Conservation (phyloP, 352 stramenopile genomes). For the Thraustochytrium sp. region DNA sequence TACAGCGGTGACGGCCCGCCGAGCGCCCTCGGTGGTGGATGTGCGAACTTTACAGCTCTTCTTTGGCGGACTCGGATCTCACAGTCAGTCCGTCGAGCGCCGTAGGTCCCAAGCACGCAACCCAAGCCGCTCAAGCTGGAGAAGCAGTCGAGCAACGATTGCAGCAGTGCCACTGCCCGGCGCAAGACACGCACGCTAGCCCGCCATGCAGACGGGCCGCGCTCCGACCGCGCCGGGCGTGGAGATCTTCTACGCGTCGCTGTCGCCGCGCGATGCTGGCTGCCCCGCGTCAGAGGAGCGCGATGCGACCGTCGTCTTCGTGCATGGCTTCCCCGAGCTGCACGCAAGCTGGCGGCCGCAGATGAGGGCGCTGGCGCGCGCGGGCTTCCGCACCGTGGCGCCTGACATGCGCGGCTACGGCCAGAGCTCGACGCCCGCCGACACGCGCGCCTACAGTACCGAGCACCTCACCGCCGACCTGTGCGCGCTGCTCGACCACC, state of each 20-base stretch:
- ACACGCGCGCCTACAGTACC: neutral
- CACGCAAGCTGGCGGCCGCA: neutral
- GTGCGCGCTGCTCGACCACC: neutral
- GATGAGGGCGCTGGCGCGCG: neutral
- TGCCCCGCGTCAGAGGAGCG: neutral
- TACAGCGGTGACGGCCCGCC: too few relatives aligned
- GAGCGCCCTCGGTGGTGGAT: too few relatives aligned
- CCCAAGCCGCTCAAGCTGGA: too few relatives aligned
- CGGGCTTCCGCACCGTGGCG: conserved; percentile 22
- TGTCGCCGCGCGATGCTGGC: neutral
- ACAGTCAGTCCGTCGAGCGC: too few relatives aligned
- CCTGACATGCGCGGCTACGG: conserved; percentile 40
- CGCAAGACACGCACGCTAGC: too few relatives aligned
- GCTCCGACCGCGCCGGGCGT: neutral
- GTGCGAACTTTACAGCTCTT: too few relatives aligned
- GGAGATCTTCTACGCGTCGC: neutral
- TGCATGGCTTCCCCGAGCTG: conserved; percentile 43
- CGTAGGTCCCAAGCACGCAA: too few relatives aligned
- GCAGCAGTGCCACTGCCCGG: too few relatives aligned
- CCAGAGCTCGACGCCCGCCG: neutral
- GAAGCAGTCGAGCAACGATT: too few relatives aligned
- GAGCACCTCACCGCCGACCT: conserved; percentile 35
- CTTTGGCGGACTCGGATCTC: too few relatives aligned
- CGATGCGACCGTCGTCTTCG: neutral
- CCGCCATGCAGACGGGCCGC: neutral